Conservation (phyloP, 2,329 filamentous ascomycete genomes). For the Claviceps sp. region DNA sequence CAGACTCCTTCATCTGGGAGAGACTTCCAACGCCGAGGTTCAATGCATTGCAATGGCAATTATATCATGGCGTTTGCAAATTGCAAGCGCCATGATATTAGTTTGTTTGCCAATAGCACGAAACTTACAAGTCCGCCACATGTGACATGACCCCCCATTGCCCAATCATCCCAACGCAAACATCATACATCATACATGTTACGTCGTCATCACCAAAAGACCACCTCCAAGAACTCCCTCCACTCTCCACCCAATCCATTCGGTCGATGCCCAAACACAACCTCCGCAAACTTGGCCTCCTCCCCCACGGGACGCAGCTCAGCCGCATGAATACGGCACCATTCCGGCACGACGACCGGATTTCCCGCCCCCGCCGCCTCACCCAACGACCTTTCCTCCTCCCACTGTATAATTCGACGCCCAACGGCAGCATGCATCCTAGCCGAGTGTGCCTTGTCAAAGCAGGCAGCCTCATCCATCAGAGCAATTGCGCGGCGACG, state of each 20-base stretch:
- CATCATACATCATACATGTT: too few species aligned
- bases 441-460: conserved; percentile 1
- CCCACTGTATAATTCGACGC: not conserved
- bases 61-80: too few species aligned
- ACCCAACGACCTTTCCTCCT: conserved; percentile 7
- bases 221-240: conserved; percentile 1
- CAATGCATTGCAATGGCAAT: too few species aligned
- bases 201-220: not conserved
- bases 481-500: conserved; percentile 7
- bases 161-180: too few species aligned
- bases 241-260: conserved; percentile 5
- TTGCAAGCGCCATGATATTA: too few species aligned
- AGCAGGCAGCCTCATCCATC: conserved; percentile 1
- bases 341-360: conserved; percentile 4
- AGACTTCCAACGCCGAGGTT: too few species aligned
- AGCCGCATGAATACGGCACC: conserved; percentile 2
- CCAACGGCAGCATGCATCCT: not conserved
- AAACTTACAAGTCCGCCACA: too few species aligned
- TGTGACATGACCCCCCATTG: too few species aligned
- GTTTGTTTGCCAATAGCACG: too few species aligned
- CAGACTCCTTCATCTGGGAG: too few species aligned
- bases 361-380: not conserved
- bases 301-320: not conserved
- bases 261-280: not conserved
- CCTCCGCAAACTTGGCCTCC: not conserved